These are phyloP conservation scores for Populus pruinosa DNA, from an alignment of 345 rosid genomes.

Conservation along the genomic window DNA sequence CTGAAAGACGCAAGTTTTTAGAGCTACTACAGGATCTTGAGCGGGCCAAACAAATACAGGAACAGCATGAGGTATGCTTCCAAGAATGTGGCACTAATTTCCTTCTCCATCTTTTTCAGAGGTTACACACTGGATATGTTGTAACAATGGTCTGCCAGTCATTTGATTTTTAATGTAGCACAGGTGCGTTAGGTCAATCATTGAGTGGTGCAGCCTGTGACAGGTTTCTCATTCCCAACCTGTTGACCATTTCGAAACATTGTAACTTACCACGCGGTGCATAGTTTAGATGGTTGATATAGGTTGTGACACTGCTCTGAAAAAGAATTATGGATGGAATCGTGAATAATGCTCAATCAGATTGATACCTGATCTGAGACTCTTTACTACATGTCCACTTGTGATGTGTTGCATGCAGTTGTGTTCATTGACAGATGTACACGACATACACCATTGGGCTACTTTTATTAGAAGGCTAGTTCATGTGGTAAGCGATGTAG, in stretches of 20 bases:
- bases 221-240: background rate
- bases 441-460: background rate
- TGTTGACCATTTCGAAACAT: background rate
- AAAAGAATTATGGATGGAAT: background rate
- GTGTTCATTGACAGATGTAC: slow-evolving; percentile 1
- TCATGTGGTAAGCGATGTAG: slow-evolving; percentile 3
- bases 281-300: slow-evolving; percentile 9
- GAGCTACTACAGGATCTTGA: slow-evolving; percentile 48
- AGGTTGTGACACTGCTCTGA: background rate
- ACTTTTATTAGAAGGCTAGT: slow-evolving; percentile 1
- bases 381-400: slow-evolving; percentile 2
- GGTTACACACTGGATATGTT: background rate
- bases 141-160: background rate
- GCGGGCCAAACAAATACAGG: slow-evolving; percentile 44
- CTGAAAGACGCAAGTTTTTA: slow-evolving; percentile 51
- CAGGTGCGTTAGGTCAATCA: slow-evolving; percentile 8
- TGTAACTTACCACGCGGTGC: slow-evolving; percentile 7
- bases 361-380: slow-evolving; percentile 16
- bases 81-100: slow-evolving; percentile 2
- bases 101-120: slow-evolving; percentile 2
- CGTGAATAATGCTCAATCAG: slow-evolving; percentile 4
- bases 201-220: slow-evolving; percentile 7
- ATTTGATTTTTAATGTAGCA: slow-evolving; percentile 11
- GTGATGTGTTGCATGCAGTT: slow-evolving; percentile 16
- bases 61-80: slow-evolving; percentile 54